phyloP scores from a whole-genome alignment of 495 filamentous ascomycete genomes.

The Annulohypoxylon stygium region DNA sequence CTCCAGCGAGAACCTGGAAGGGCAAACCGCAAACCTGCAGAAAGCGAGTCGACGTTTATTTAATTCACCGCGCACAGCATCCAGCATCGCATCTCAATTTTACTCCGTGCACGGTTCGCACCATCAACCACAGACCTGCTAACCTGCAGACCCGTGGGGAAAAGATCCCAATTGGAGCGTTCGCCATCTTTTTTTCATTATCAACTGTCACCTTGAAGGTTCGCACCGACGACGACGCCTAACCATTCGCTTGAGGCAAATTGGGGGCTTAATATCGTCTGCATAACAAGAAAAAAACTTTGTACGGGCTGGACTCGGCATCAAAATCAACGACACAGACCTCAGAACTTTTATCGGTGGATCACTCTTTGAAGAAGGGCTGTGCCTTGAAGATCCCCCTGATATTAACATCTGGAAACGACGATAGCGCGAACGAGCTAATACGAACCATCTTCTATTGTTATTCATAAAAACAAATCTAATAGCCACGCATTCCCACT shows the following conservation, averaged over 20 bases:
- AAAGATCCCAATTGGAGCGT: conserved; percentile 22
- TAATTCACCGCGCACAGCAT: conserved; percentile 31
- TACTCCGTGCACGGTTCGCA: conserved; percentile 35
- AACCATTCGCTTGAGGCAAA: conserved; percentile 49
- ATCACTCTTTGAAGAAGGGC: conserved; percentile 35
- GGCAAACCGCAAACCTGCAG: conserved; percentile 27
- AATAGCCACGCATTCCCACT: conserved; percentile 9
- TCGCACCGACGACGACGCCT: conserved; percentile 37
- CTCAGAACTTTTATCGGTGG: conserved; percentile 25
- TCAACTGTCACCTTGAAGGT: conserved; percentile 44
- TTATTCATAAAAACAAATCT: conserved; percentile 33
- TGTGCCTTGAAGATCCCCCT: conserved; percentile 41
- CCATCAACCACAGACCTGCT: conserved; percentile 20
- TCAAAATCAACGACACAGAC: conserved; percentile 33
- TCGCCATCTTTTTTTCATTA: conserved; percentile 35
- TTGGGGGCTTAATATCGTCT: conserved; percentile 40
- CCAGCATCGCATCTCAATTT: conserved; percentile 16
- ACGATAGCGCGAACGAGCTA: conserved; percentile 39
- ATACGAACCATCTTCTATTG: conserved; percentile 44
- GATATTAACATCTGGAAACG: conserved; percentile 37
- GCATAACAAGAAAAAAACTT: conserved; percentile 15
- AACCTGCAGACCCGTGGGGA: background rate
- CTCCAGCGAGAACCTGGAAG: conserved; percentile 1
- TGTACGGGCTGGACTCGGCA: conserved; percentile 53
- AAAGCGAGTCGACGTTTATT: conserved; percentile 24